phyloP scores from a whole-genome alignment of 371 early-diverging fungal genomes.

The Phascolomyces articulosus region DNA sequence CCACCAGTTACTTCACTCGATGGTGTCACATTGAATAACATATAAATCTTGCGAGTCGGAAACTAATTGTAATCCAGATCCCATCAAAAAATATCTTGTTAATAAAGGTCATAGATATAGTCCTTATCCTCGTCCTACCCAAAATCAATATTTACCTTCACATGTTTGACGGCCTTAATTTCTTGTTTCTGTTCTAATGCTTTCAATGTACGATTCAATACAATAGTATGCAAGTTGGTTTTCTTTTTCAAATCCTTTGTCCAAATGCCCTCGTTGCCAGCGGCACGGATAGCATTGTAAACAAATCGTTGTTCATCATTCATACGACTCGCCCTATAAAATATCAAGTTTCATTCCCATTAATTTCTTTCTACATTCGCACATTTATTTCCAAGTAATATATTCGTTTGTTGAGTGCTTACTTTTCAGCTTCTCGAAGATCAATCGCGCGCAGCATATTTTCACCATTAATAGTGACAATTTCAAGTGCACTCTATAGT shows the following conservation, averaged over 20 bases:
- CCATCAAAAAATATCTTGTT: too few species aligned
- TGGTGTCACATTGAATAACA: constrained; percentile 89
- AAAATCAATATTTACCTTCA: constrained; percentile 66
- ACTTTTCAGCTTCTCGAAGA: constrained; percentile 43
- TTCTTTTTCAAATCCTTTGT: constrained; percentile 86
- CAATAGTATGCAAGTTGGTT: constrained; percentile 84
- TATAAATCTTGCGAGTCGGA: constrained; percentile 92
- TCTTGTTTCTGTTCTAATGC: constrained; percentile 81
- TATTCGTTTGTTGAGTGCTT: constrained; percentile 36
- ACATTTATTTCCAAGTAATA: too few species aligned
- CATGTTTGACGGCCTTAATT: constrained; percentile 93
- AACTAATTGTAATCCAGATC: too few species aligned
- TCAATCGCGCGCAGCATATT: constrained; percentile 45
- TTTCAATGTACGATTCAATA: constrained; percentile 84
- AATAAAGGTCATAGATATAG: background rate
- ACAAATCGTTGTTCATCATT: constrained; percentile 63
- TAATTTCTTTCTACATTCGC: too few species aligned
- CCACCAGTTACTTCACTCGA: constrained; percentile 97
- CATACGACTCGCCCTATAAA: constrained; percentile 44
- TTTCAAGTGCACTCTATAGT: constrained; percentile 35
- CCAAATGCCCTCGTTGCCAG: constrained; percentile 91
- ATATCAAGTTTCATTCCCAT: background rate
- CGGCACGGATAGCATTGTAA: constrained; percentile 81
- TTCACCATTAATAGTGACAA: constrained; percentile 37
- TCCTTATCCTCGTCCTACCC: too few species aligned